A percentile compares a stretch with the other conserved stretches of the same genome.
phyloP scores from a whole-genome alignment of 208 protist species.

The Trypanosoma theileri region DNA sequence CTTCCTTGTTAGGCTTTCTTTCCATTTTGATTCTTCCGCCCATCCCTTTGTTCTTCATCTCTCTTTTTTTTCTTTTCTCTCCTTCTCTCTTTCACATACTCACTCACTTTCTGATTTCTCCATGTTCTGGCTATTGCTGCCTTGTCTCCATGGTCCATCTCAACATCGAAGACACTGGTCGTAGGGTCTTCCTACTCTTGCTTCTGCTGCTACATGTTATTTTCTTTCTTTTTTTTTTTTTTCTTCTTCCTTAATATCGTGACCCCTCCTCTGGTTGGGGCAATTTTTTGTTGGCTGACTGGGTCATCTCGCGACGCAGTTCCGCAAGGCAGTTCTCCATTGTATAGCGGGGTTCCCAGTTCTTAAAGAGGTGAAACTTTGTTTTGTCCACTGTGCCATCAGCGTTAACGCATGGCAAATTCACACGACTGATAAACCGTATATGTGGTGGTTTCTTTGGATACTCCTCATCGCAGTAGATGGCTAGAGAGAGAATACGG shows the following conservation, averaged over 20 bases:
- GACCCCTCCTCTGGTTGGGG: conserved; percentile 84
- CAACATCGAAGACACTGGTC: neutral
- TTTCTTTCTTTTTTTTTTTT: conserved; percentile 3
- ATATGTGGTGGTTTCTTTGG: conserved; percentile 84
- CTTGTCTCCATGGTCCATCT: too few species aligned
- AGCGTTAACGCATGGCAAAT: conserved; percentile 80
- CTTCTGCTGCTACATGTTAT: neutral
- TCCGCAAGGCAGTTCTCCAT: conserved; percentile 90
- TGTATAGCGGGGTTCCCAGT: conserved; percentile 77
- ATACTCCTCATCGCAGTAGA: conserved; percentile 90
- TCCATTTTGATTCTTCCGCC: neutral
- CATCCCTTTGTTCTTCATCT: neutral
- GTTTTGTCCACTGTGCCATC: conserved; percentile 74
- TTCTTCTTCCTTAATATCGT: conserved; percentile 27
- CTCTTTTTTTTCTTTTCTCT: neutral
- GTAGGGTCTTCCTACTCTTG: neutral
- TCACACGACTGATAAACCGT: conserved; percentile 81
- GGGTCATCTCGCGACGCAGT: conserved; percentile 84
- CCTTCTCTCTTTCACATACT: neutral
- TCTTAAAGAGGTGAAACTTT: conserved; percentile 76
- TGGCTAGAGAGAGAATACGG: conserved; percentile 85
- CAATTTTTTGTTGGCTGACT: conserved; percentile 80
- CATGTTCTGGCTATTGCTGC: too few species aligned
- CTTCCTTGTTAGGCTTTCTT: neutral
- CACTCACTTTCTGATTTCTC: neutral